These are phyloP conservation scores for Cyclotella cryptica DNA, from an alignment of 108 stramenopile genomes.

Conservation along the genomic window DNA sequence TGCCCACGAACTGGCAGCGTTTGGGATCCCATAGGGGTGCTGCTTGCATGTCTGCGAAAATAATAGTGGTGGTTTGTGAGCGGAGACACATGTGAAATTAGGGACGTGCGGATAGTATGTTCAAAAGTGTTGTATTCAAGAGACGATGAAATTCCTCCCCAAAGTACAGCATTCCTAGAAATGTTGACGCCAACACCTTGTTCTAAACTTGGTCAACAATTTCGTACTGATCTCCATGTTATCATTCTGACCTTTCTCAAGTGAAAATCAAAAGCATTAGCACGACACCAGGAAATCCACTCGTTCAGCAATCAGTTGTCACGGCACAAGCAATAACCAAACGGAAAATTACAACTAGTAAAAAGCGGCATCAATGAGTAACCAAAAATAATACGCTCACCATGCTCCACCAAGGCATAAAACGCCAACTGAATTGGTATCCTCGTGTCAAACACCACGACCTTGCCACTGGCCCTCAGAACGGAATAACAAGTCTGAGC, in stretches of 20 bases:
- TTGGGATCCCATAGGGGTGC: slow-evolving; percentile 96
- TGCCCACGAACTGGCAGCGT: slow-evolving; percentile 88
- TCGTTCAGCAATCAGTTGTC: too few species aligned
- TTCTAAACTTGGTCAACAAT: too few species aligned
- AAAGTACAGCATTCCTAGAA: too few species aligned
- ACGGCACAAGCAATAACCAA: neutral
- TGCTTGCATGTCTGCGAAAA: slow-evolving; percentile 82
- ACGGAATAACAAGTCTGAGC: slow-evolving; percentile 80
- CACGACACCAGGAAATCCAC: too few species aligned
- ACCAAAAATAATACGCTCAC: slow-evolving; percentile 41
- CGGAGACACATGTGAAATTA: slow-evolving; percentile 3
- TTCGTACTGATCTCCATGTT: too few species aligned
- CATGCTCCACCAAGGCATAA: slow-evolving; percentile 98
- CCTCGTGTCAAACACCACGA: slow-evolving; percentile 97
- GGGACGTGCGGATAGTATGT: too few species aligned
- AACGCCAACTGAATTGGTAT: slow-evolving; percentile 98
- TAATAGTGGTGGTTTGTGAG: neutral
- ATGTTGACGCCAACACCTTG: too few species aligned
- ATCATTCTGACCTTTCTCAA: too few species aligned
- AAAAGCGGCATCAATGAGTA: neutral
- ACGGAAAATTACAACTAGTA: neutral
- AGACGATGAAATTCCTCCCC: too few species aligned
- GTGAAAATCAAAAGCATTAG: too few species aligned
- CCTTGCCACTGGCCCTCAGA: slow-evolving; percentile 83
- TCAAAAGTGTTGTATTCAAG: too few species aligned